These are phyloP conservation scores for Elasticomyces elasticus DNA, from an alignment of 495 filamentous ascomycete species.

Conservation along the genomic window DNA sequence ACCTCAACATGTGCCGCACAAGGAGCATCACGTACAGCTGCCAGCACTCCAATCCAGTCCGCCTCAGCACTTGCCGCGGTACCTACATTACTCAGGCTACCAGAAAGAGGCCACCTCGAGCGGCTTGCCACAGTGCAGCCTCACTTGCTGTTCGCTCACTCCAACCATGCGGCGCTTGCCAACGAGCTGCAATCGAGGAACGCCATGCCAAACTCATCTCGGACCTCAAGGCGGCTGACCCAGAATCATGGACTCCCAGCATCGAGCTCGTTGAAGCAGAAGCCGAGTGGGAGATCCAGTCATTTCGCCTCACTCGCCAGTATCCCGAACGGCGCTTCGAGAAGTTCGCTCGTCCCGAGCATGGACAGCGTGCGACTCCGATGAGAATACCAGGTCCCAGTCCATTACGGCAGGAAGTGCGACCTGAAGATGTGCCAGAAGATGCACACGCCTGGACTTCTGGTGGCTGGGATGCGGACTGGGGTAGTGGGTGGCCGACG, in stretches of 20 bases:
- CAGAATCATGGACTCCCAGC: background rate
- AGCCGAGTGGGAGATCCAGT: too few relatives aligned
- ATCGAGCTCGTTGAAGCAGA: too few relatives aligned
- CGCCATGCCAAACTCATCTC: background rate
- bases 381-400: background rate
- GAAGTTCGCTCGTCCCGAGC: slow-evolving; percentile 2
- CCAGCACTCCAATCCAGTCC: slow-evolving; percentile 3
- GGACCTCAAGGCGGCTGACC: too few relatives aligned
- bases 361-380: background rate
- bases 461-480: background rate
- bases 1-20: slow-evolving; percentile 12
- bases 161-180: slow-evolving; percentile 3
- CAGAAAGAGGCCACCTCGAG: background rate
- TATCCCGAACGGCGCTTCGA: too few relatives aligned
- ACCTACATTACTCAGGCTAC: background rate
- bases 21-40: slow-evolving; percentile 8
- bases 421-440: background rate
- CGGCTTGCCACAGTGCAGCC: background rate
- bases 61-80: slow-evolving; percentile 10
- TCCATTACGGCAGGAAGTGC: slow-evolving; percentile 1
- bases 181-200: background rate
- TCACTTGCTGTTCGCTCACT: background rate
- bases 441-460: background rate
- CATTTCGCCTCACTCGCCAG: too few relatives aligned
- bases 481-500: background rate